Evolutionary conservation across 1,139 yeast genomes (phyloP).

Genomic region (Candida smagusa): DNA sequence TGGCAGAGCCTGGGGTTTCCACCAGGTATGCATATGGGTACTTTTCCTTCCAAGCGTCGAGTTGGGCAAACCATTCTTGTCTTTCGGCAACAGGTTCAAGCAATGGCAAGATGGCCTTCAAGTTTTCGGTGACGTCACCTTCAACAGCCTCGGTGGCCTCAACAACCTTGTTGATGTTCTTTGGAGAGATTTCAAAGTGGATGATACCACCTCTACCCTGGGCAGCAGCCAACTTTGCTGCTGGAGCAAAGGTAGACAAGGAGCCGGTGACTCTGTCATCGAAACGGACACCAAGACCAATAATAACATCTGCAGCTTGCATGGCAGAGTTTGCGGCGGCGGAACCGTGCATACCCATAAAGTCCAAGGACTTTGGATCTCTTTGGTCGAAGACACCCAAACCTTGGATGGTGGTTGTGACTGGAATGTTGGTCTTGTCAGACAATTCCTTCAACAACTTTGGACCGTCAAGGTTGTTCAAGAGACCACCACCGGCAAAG

Average conservation of each 20-base stretch:
- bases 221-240: slow-evolving; percentile 81
- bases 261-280: slow-evolving; percentile 97
- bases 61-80: slow-evolving; percentile 72
- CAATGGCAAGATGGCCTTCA: slow-evolving; percentile 69
- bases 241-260: slow-evolving; percentile 88
- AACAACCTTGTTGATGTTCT: slow-evolving; percentile 95
- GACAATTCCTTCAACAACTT: slow-evolving; percentile 73
- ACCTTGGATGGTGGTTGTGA: slow-evolving; percentile 91
- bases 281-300: slow-evolving; percentile 95
- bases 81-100: slow-evolving; percentile 59
- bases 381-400: slow-evolving; percentile 92
- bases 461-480: slow-evolving; percentile 82
- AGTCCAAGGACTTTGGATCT: slow-evolving; percentile 86
- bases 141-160: slow-evolving; percentile 96
- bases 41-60: slow-evolving; percentile 78
- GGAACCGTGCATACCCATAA: slow-evolving; percentile 98
- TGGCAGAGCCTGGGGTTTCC: slow-evolving; percentile 74
- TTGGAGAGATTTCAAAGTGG: slow-evolving; percentile 94
- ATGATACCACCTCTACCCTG: slow-evolving; percentile 93
- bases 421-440: slow-evolving; percentile 90
- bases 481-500: slow-evolving; percentile 89
- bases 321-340: slow-evolving; percentile 94
- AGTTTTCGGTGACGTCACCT: slow-evolving; percentile 87
- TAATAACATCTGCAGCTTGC: slow-evolving; percentile 87
- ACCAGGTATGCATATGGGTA: slow-evolving; percentile 80